Base-by-base conservation (phyloP, 768 basidiomycete species). In the Leccinum incarnatum region DNA sequence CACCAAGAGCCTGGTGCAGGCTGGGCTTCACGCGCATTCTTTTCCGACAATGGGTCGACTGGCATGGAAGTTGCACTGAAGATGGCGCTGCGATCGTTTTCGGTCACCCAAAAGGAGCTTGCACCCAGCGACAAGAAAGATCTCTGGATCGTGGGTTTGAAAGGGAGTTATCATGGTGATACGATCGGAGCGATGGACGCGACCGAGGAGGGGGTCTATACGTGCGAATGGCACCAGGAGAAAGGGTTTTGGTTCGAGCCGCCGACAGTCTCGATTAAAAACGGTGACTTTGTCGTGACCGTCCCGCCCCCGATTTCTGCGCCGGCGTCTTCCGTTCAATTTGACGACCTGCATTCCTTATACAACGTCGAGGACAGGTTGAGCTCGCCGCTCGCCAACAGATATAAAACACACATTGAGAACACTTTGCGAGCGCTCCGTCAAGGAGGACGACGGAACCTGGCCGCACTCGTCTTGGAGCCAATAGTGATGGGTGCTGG, bases 181-280 rank as follows among this genome's bases (percentile, higher is more conserved):
- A 98, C 96, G 12, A 95, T 98, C 60, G 96, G 96, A 0, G 88
- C 89, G 2, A 98, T 98, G 96, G 93, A 98, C 64, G 95, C 96
- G 7, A 90, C 86, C 62, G 88, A 91, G 68, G 92, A 95, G 66
- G 90, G 92, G 9, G 88, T 95, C 2, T 98, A 89, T 72, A 90
- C 89, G 1, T 97, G 94, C 63, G 96, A 98, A 72, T 98, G 96
- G 95, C 95, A 98, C 71, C 76, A 88, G 55, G 88, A 93, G 6
- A 88, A 93, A 68, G 96, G 96, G 0, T 88, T 83, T 66, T 98
- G 96, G 96, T 85, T 98, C 65, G 93, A 95, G 10, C 87, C 95
- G 8, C 95, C 96, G 0, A 85, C 84, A 2, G 80, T 98, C 17
- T 78, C 83, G 3, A 81, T 94, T 58, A 81, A 81, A 62, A 68